Base-by-base conservation (phyloP, 164 flowering plant genomes). In the Stephania japonica region DNA sequence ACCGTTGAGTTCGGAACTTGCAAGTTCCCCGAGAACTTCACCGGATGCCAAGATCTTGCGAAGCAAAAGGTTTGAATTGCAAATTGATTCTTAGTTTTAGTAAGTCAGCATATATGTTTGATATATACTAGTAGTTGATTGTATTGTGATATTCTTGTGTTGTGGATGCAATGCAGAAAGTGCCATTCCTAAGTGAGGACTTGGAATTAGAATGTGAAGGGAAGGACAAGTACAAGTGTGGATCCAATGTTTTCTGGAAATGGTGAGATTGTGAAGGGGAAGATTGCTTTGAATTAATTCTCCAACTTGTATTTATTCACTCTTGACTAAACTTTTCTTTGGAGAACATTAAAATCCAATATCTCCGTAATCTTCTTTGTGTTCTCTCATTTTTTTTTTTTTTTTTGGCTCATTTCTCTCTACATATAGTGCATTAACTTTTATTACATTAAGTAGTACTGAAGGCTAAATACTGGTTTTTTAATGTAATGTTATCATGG, bases 11-110 rank as follows among this genome's bases (percentile, higher is more conserved):
- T 92, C 65, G 99, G 99, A 1, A 80, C 87, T 4, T 95, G 99
- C 96, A 91, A 88, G 80, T 95, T 95, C 94, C 99, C 99, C 0
- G 89, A 93, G 81, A 95, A 95, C 87, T 95, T 93, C 92, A 95
- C 98, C 7, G 99, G 99, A 71, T 95, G 99, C 89, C 98, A 95
- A 84, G 99, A 95, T 84, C 97, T 95, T 71, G 99, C 99, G 75
- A 95, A 93, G 85, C 88, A 85, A 82, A 91, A 93, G 98, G 98
- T 94, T 65, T 42, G 56, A n/a, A 21, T 61, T 0, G 12, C 32
- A 21, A 42, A 25, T 65, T 4, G 38, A 16, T 56, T 56, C 50
- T 69, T 1, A 19, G 18, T 42, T 65, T 9, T 73, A 42, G 38
- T 64, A 7, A 67, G 1, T 67, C 7, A 26, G 38, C 38, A 32